Percentiles rank a stretch among this genome's conserved stretches.
phyloP scores from a whole-genome alignment of 305 asterid species.

The Fraxinus floribunda region DNA sequence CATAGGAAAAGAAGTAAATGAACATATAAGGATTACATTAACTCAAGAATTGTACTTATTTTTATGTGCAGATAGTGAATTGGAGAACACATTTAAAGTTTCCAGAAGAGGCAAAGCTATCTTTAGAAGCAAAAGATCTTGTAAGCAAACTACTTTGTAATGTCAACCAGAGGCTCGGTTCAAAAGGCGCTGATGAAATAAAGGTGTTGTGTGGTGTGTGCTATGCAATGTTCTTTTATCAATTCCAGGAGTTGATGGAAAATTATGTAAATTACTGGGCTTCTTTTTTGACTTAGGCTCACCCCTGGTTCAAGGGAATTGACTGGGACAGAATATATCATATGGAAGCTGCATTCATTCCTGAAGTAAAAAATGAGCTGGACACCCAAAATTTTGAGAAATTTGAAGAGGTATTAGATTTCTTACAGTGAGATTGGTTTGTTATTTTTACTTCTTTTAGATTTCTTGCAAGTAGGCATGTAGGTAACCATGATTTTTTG shows the following conservation, averaged over 20 bases:
- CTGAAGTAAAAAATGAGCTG: conserved; percentile 91
- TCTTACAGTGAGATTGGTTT: background rate
- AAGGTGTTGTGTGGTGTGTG: conserved; percentile 76
- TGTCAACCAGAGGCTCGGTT: conserved; percentile 88
- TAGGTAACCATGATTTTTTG: conserved; percentile 28
- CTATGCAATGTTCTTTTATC: conserved; percentile 36
- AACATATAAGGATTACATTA: background rate
- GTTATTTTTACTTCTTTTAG: conserved; percentile 1
- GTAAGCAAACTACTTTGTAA: conserved; percentile 83
- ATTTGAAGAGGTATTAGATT: conserved; percentile 73
- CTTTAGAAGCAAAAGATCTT: conserved; percentile 78
- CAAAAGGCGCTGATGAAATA: conserved; percentile 87
- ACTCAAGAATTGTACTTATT: conserved; percentile 5
- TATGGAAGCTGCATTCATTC: conserved; percentile 93
- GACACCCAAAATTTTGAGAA: conserved; percentile 97
- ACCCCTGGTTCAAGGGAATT: conserved; percentile 79
- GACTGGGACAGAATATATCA: conserved; percentile 89
- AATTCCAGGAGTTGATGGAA: conserved; percentile 29
- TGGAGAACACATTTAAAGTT: conserved; percentile 91
- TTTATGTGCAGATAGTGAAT: conserved; percentile 79
- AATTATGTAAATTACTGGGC: conserved; percentile 29
- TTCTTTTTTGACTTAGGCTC: conserved; percentile 49
- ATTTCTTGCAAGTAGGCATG: conserved; percentile 7
- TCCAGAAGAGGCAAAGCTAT: conserved; percentile 90
- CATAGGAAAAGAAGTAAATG: background rate